Percentiles rank a stretch among this genome's conserved stretches.
These are phyloP conservation scores for Fusarium scirpi DNA, from an alignment of 2,329 filamentous ascomycete genomes.

Conservation along the genomic window DNA sequence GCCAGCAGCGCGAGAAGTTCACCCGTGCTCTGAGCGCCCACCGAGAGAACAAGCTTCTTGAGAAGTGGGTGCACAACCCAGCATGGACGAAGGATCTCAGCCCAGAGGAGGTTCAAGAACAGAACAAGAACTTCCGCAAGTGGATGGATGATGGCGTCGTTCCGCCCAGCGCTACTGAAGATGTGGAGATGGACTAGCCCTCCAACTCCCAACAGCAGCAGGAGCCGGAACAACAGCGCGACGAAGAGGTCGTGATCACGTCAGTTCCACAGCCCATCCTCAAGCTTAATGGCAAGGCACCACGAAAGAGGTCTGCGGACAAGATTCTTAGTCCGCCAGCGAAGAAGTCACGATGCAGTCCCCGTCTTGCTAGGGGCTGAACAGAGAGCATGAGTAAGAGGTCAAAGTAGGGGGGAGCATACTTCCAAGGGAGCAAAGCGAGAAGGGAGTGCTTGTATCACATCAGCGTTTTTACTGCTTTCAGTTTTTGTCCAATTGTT, in stretches of 20 bases:
- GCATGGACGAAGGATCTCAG: constrained; percentile 84
- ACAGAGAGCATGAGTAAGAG: constrained; percentile 1
- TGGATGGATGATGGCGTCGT: constrained; percentile 65
- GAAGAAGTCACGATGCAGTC: constrained; percentile 20
- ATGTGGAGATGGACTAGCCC: constrained; percentile 51
- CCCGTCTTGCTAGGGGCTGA: constrained; percentile 4
- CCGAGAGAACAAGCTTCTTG: constrained; percentile 76
- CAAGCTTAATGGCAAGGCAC: background rate
- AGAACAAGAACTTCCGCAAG: constrained; percentile 72
- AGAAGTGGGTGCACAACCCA: constrained; percentile 86
- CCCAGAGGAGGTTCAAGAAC: constrained; percentile 80
- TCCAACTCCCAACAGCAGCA: constrained; percentile 18
- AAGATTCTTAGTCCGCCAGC: background rate
- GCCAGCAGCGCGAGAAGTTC: constrained; percentile 60
- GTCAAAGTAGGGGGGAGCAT: constrained; percentile 2
- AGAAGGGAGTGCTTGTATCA: constrained; percentile 29
- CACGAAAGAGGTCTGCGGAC: constrained; percentile 20
- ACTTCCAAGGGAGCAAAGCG: constrained; percentile 10
- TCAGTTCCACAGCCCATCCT: background rate
- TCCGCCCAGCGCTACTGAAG: constrained; percentile 52
- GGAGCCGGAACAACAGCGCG: constrained; percentile 4
- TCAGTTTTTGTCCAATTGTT: constrained; percentile 15
- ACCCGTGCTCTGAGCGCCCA: constrained; percentile 69
- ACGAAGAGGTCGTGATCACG: background rate
- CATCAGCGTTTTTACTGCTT: constrained; percentile 37